These are phyloP conservation scores for Lactifluus subvellereus DNA, from an alignment of 768 basidiomycete genomes.

Conservation along the genomic window DNA sequence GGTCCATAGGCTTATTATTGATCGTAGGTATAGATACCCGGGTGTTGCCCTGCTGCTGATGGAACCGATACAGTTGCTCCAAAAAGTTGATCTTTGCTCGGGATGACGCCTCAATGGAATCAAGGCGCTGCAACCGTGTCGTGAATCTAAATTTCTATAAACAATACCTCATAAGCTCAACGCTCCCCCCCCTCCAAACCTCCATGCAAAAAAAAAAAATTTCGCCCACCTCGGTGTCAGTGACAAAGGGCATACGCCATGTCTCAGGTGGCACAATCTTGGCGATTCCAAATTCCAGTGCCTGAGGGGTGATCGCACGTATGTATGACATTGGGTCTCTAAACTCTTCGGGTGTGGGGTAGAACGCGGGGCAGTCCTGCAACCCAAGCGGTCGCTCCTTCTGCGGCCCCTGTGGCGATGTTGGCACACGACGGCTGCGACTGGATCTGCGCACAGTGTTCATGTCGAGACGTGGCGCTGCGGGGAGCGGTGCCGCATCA, in stretches of 20 bases:
- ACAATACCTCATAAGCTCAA: conserved; percentile 19
- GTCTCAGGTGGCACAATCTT: conserved; percentile 90
- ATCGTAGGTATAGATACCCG: conserved; percentile 91
- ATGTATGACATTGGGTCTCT: conserved; percentile 93
- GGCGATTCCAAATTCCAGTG: conserved; percentile 80
- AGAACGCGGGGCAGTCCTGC: conserved; percentile 83
- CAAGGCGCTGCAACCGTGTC: conserved; percentile 89
- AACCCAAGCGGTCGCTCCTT: conserved; percentile 77
- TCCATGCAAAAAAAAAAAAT: conserved; percentile 27
- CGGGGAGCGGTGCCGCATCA: conserved; percentile 49
- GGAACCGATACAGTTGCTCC: conserved; percentile 94
- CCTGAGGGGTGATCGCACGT: conserved; percentile 66
- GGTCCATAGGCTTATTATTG: conserved; percentile 86
- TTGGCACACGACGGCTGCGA: conserved; percentile 37
- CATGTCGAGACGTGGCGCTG: conserved; percentile 59
- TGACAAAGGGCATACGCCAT: conserved; percentile 96
- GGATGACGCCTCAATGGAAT: conserved; percentile 95
- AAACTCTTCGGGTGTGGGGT: conserved; percentile 88
- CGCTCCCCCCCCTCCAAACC: conserved; percentile 27
- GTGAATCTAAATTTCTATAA: conserved; percentile 86
- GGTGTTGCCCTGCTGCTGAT: conserved; percentile 90
- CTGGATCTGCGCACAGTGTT: conserved; percentile 63
- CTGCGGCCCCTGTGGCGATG: conserved; percentile 29
- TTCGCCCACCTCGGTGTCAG: conserved; percentile 75
- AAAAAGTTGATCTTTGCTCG: conserved; percentile 96